These are phyloP conservation scores for Lipomyces starkeyi DNA, from an alignment of 805 yeast genomes.

Conservation along the genomic window DNA sequence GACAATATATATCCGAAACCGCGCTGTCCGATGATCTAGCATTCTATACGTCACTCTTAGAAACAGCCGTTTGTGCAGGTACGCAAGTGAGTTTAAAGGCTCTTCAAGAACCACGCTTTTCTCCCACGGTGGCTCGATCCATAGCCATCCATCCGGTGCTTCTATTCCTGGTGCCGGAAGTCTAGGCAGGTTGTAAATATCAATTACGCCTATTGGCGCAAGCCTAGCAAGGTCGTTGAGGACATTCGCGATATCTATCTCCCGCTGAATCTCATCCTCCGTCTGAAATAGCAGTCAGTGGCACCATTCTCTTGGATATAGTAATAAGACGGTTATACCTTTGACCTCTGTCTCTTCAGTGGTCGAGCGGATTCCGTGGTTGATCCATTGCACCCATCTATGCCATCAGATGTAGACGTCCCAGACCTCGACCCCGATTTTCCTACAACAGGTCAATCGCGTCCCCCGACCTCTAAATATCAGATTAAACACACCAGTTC, in stretches of 20 bases:
- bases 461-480: background rate
- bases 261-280: constrained; percentile 28
- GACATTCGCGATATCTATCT: constrained; percentile 38
- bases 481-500: background rate
- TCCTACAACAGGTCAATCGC: background rate
- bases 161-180: constrained; percentile 48
- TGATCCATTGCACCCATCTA: background rate
- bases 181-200: constrained; percentile 53
- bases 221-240: constrained; percentile 52
- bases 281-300: background rate
- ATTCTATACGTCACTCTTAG: constrained; percentile 55
- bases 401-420: background rate
- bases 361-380: background rate
- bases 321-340: background rate
- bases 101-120: constrained; percentile 14
- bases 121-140: constrained; percentile 59
- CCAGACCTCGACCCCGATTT: background rate
- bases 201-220: constrained; percentile 58
- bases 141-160: constrained; percentile 58
- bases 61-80: constrained; percentile 52
- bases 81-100: constrained; percentile 38
- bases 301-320: background rate
- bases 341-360: background rate
- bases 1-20: constrained; percentile 23
- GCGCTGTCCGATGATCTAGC: constrained; percentile 35